Conservation (phyloP, 2,329 filamentous ascomycete species). For the Tolypocladium inflatum region DNA sequence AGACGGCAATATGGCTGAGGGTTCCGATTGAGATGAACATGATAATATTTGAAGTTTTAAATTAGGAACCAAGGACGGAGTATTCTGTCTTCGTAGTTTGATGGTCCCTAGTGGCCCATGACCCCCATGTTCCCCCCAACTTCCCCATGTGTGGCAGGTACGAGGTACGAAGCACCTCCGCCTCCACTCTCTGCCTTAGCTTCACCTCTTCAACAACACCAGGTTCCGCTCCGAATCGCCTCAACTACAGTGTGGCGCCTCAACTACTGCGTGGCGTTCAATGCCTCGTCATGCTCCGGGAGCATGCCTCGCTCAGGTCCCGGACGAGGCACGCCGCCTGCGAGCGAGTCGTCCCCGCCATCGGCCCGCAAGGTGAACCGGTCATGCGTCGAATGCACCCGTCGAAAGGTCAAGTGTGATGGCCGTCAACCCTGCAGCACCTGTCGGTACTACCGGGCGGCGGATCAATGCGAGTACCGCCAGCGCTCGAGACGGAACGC, state of each 20-base stretch:
- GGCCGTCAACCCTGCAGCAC: constrained; percentile 26
- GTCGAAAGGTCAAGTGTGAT: constrained; percentile 28
- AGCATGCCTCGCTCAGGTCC: neutral
- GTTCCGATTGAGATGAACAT: too few species aligned
- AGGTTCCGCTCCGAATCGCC: neutral
- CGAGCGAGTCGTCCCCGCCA: neutral
- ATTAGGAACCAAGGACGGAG: too few species aligned
- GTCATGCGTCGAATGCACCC: constrained; percentile 17
- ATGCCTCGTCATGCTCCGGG: neutral
- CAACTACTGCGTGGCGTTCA: neutral
- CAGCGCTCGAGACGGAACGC: constrained; percentile 19
- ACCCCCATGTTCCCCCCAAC: neutral
- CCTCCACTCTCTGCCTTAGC: neutral
- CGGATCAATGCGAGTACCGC: constrained; percentile 16
- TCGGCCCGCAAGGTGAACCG: constrained; percentile 10
- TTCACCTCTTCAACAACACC: neutral
- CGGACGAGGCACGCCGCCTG: neutral
- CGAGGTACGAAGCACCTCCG: neutral
- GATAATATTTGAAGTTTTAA: too few species aligned
- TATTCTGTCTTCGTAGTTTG: neutral
- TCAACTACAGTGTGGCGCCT: neutral
- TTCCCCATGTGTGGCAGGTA: neutral
- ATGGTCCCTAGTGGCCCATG: neutral
- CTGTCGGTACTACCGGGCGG: constrained; percentile 22
- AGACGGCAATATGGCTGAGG: too few species aligned